Conservation (phyloP, 768 basidiomycete species). For the Amanita thiersii region DNA sequence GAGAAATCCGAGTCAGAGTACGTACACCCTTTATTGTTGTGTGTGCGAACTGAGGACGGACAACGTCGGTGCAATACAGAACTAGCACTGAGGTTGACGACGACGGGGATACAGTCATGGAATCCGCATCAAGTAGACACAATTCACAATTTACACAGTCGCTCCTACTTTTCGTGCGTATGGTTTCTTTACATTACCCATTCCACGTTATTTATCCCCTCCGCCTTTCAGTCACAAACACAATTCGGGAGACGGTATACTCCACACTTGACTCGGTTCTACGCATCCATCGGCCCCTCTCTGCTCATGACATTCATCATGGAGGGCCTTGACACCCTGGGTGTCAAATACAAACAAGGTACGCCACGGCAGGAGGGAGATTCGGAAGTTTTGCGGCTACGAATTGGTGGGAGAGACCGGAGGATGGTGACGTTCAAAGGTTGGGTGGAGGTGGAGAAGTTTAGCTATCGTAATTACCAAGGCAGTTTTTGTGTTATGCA, state of each 20-base stretch:
- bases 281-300: slow-evolving; percentile 47
- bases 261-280: slow-evolving; percentile 78
- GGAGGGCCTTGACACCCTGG: slow-evolving; percentile 38
- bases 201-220: not conserved
- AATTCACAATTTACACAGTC: slow-evolving; percentile 74
- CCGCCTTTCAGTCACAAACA: slow-evolving; percentile 61
- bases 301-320: slow-evolving; percentile 46
- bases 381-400: slow-evolving; percentile 26
- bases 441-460: slow-evolving; percentile 65
- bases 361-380: slow-evolving; percentile 14
- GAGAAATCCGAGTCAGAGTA: slow-evolving; percentile 21
- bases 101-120: slow-evolving; percentile 58
- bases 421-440: slow-evolving; percentile 64
- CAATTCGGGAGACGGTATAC: slow-evolving; percentile 66
- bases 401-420: slow-evolving; percentile 64
- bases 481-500: slow-evolving; percentile 68
- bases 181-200: not conserved
- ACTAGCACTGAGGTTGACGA: slow-evolving; percentile 28
- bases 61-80: no score
- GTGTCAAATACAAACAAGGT: slow-evolving; percentile 42
- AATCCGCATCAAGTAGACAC: slow-evolving; percentile 35
- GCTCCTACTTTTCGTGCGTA: slow-evolving; percentile 75
- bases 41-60: no score
- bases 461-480: slow-evolving; percentile 34
- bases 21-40: no score